Evolutionary conservation across 225 moss, liverwort and hornwort genomes (phyloP).

Genomic region (Pseudisothecium myosuroides): DNA sequence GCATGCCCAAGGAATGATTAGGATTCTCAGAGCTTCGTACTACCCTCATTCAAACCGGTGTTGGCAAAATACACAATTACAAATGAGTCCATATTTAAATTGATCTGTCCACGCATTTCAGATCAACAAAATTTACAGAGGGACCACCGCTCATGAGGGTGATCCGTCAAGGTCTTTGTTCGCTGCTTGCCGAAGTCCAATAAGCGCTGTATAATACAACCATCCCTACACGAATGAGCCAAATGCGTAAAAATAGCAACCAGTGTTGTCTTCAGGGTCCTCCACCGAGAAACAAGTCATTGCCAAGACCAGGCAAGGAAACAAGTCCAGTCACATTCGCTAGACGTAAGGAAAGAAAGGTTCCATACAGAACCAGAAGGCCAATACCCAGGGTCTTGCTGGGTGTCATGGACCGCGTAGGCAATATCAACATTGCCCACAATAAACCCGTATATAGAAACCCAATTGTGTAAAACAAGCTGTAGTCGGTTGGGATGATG

Average conservation of each 20-base stretch:
- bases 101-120: not conserved
- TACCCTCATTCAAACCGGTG: not conserved
- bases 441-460: conserved; percentile 61
- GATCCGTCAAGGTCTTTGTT: not conserved
- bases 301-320: conserved; percentile 39
- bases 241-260: not conserved
- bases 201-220: conserved; percentile 4
- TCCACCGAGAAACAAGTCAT: not conserved
- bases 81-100: not conserved
- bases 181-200: not conserved
- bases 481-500: conserved; percentile 58
- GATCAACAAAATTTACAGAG: conserved; percentile 1
- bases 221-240: not conserved
- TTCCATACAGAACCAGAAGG: conserved; percentile 55
- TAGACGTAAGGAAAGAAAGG: conserved; percentile 57
- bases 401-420: conserved; percentile 56
- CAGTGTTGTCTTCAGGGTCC: not conserved
- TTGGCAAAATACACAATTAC: not conserved
- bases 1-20: not conserved
- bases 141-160: not conserved
- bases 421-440: conserved; percentile 64
- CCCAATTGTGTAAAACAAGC: conserved; percentile 72
- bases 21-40: not conserved
- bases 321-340: conserved; percentile 31
- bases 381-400: conserved; percentile 72